Evolutionary conservation across 768 basidiomycete species (phyloP), one percentile per base, ranked within the genome.

Genomic region (Lactarius vividus): DNA sequence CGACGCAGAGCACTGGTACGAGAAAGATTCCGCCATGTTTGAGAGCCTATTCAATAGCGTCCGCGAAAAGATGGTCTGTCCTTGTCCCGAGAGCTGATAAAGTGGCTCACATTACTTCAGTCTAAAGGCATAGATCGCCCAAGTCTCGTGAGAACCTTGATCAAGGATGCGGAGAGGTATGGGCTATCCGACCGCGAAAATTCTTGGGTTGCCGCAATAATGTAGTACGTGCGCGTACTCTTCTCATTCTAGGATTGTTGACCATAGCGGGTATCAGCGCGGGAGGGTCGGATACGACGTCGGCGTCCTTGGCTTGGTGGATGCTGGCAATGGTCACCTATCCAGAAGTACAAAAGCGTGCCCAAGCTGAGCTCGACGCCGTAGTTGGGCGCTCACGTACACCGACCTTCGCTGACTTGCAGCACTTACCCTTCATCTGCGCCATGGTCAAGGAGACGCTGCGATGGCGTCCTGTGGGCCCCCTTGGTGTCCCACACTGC

Each of bases 401-500:
- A 5, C 69, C 69, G 1, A 39, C 63, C 1, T 69, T 62, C 11
- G 44, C 69, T 2, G 69, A 70, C 33, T 54, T 44, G 9, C 46
- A 31, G 3, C 37, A 64, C 16, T 37, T 70, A 3, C 69, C 68
- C 2, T 70, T 65, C 31, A 64, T 69, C n/a, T 52, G 53, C 15
- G 69, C 69, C 11, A 26, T 70, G 39, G 46, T 69, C 37, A 70
- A 69, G 44, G 69, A 70, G 39, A 26, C 39, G 8, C 61, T 70
- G 28, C 65, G 65, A 16, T 56, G 67, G 65, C 44, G 66, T 9
- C 46, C 66, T 3, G 2, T 13, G 3, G 37, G 28, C 29, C 57
- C 57, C 4, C 8, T 66, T 35, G 73, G 59, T 26, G 11, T 74
- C 13, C 69, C 71, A 6, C 73, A 73, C 29, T 29, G 39, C 8